A percentile compares a stretch with the other conserved stretches of the same genome.
Evolutionary conservation across 768 basidiomycete species (phyloP).

Genomic region (Xerocomellus amylosporus): DNA sequence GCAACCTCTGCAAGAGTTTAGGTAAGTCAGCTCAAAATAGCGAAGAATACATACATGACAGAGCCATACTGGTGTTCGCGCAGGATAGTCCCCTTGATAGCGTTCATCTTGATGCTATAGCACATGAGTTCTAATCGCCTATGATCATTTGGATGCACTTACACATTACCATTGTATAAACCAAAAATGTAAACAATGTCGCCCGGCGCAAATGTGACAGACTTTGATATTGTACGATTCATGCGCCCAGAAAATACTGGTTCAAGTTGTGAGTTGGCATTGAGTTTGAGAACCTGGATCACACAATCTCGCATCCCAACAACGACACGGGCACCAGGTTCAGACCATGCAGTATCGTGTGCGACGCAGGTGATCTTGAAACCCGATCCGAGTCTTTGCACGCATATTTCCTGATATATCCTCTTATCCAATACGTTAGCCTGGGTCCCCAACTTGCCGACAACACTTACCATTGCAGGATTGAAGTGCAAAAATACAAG

Average conservation of each 20-base stretch:
- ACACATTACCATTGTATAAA: constrained; percentile 9
- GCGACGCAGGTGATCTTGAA: constrained; percentile 11
- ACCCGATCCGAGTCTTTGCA: constrained; percentile 1
- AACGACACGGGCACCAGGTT: background rate
- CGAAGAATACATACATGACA: constrained; percentile 5
- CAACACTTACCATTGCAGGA: constrained; percentile 4
- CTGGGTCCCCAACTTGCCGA: background rate
- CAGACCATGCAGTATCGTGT: background rate
- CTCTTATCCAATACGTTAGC: background rate
- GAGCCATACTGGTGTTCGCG: constrained; percentile 1
- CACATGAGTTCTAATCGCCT: background rate
- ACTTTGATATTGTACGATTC: background rate
- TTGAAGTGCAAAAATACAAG: constrained; percentile 3
- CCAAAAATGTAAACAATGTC: constrained; percentile 2
- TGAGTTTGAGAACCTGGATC: constrained; percentile 3
- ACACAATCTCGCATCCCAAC: constrained; percentile 1
- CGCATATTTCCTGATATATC: constrained; percentile 11
- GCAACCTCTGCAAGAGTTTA: background rate
- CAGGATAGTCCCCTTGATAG: background rate
- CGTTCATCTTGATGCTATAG: constrained; percentile 5
- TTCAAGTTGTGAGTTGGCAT: constrained; percentile 4
- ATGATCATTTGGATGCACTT: background rate
- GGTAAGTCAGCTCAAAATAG: background rate
- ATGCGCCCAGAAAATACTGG: background rate
- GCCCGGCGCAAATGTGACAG: background rate